A percentile compares a stretch with the other conserved stretches of the same genome.
phyloP scores from a whole-genome alignment of 805 yeast genomes.

The Cyberlindnera sargentensis region DNA sequence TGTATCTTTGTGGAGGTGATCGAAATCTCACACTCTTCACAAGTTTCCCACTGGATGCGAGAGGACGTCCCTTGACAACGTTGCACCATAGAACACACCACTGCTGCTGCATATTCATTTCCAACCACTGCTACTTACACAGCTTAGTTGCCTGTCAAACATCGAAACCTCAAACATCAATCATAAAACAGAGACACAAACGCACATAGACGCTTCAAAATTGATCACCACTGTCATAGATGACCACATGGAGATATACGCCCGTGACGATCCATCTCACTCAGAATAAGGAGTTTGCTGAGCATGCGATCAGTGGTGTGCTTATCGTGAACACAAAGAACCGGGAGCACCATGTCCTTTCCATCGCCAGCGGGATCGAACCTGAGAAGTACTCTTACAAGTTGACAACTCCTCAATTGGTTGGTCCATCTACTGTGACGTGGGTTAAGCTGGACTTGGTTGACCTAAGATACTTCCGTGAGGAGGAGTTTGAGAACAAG shows the following conservation, averaged over 20 bases:
- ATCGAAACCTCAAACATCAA: too few relatives aligned
- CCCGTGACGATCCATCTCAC: conserved; percentile 22
- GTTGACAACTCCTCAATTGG: conserved; percentile 11
- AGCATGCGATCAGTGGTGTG: conserved; percentile 20
- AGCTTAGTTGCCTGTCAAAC: too few relatives aligned
- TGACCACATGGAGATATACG: conserved; percentile 17
- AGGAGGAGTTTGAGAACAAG: background rate
- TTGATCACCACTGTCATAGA: background rate
- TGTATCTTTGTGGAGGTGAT: too few relatives aligned
- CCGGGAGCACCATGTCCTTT: conserved; percentile 11
- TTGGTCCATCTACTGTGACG: conserved; percentile 11
- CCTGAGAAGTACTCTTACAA: conserved; percentile 12
- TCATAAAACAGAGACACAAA: too few relatives aligned
- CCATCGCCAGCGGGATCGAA: conserved; percentile 10
- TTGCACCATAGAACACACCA: too few relatives aligned
- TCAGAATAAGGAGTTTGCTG: background rate
- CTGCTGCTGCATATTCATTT: too few relatives aligned
- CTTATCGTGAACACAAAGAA: conserved; percentile 12
- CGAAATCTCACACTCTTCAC: too few relatives aligned
- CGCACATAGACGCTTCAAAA: background rate
- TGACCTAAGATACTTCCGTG: conserved; percentile 2
- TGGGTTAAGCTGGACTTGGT: conserved; percentile 13
- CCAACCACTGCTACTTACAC: too few relatives aligned
- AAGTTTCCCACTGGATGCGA: too few relatives aligned
- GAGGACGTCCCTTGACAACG: too few relatives aligned